phyloP scores from a whole-genome alignment of 2,329 filamentous ascomycete species.

The Fusarium agapanthi region DNA sequence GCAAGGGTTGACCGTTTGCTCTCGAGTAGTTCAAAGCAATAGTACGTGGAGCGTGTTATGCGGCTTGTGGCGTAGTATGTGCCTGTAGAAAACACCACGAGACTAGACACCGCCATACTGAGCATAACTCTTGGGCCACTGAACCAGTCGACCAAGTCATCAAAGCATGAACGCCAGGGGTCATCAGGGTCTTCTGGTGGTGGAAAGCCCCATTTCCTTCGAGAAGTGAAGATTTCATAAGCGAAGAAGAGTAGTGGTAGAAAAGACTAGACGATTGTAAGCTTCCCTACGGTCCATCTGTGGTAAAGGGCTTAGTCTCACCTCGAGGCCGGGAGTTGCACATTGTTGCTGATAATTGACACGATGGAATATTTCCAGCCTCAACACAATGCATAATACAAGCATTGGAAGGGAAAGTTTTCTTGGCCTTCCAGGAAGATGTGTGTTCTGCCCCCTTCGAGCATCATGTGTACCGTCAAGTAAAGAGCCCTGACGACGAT shows the following conservation, averaged over 20 bases:
- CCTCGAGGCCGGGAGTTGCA: slow-evolving; percentile 59
- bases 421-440: slow-evolving; percentile 56
- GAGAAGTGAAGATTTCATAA: slow-evolving; percentile 55
- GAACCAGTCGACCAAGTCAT: slow-evolving; percentile 60
- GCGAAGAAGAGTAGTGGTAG: slow-evolving; percentile 55
- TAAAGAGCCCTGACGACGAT: slow-evolving; percentile 29
- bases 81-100: slow-evolving; percentile 53
- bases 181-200: slow-evolving; percentile 53
- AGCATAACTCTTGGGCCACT: slow-evolving; percentile 50
- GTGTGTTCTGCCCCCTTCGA: slow-evolving; percentile 47
- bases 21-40: slow-evolving; percentile 58
- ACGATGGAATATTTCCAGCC: slow-evolving; percentile 58
- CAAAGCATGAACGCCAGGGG: slow-evolving; percentile 57
- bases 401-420: slow-evolving; percentile 56
- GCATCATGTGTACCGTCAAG: slow-evolving; percentile 38
- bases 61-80: slow-evolving; percentile 52
- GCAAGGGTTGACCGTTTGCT: slow-evolving; percentile 47
- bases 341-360: slow-evolving; percentile 61
- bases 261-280: slow-evolving; percentile 52
- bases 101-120: slow-evolving; percentile 49
- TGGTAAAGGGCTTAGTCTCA: slow-evolving; percentile 18
- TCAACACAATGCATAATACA: slow-evolving; percentile 54
- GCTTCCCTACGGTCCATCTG: not conserved
- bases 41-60: slow-evolving; percentile 57
- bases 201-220: slow-evolving; percentile 44